Conservation (phyloP, 208 protist genomes). For the Acanthamoeba royreba region DNA sequence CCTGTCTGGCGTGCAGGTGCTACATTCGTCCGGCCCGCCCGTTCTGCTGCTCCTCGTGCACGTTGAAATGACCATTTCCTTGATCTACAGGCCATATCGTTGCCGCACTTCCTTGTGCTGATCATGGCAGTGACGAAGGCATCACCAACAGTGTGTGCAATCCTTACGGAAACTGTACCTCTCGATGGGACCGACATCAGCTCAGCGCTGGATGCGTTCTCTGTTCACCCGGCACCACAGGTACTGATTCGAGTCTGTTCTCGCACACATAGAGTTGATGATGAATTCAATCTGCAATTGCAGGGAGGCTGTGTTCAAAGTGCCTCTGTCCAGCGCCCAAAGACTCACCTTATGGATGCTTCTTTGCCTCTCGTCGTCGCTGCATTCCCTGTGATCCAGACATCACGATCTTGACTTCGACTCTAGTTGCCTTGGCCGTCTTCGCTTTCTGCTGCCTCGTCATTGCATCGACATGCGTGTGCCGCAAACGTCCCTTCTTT, state of each 20-base stretch:
- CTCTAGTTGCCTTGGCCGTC: neutral
- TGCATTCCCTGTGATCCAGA: neutral
- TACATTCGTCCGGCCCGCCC: no score
- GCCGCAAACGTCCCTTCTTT: neutral
- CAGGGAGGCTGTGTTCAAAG: neutral
- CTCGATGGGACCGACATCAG: neutral
- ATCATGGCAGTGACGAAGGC: neutral
- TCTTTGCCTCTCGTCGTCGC: neutral
- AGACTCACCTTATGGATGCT: neutral
- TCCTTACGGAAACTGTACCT: neutral
- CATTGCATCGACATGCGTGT: neutral
- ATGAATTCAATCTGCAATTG: neutral
- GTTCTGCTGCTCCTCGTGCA: no score
- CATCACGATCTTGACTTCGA: neutral
- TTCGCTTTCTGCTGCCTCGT: neutral
- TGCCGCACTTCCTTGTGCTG: neutral
- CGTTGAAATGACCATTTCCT: no score
- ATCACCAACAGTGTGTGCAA: neutral
- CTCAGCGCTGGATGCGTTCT: no score
- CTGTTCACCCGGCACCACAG: neutral
- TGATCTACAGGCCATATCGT: neutral
- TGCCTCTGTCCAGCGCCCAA: neutral
- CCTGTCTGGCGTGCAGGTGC: neutral
- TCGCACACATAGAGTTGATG: no score
- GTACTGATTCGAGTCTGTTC: neutral